Evolutionary conservation across 2,329 filamentous ascomycete genomes (phyloP).

Genomic region (Aspergillus felis): DNA sequence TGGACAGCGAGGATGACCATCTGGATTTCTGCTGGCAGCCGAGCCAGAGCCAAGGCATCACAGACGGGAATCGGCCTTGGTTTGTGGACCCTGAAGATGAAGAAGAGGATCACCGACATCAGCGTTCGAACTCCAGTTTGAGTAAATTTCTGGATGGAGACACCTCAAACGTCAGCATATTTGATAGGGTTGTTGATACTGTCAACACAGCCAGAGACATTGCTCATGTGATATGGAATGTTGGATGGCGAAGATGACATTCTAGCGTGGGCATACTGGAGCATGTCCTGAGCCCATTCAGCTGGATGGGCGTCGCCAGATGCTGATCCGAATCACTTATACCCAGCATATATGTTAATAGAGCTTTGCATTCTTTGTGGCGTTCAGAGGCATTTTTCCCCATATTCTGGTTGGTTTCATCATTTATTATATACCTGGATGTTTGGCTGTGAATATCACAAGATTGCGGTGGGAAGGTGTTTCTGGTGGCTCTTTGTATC

Average conservation of each 20-base stretch:
- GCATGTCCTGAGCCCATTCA: no score
- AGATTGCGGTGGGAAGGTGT: background rate
- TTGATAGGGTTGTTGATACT: conserved; percentile 78
- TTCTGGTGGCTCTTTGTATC: background rate
- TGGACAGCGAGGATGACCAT: conserved; percentile 56
- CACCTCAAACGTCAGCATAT: conserved; percentile 58
- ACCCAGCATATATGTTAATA: no score
- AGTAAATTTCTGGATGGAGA: conserved; percentile 83
- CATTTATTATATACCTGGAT: background rate
- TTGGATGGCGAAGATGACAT: conserved; percentile 56
- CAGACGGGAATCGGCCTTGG: conserved; percentile 24
- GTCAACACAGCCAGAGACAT: conserved; percentile 63
- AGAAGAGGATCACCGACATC: conserved; percentile 56
- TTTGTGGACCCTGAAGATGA: conserved; percentile 42
- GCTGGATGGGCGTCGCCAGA: no score
- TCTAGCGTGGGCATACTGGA: no score
- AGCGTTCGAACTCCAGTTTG: conserved; percentile 82
- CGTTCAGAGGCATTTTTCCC: no score
- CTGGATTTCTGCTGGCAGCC: conserved; percentile 45
- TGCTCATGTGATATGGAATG: conserved; percentile 64
- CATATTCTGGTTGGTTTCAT: no score
- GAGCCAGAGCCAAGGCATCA: conserved; percentile 13
- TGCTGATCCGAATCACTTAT: no score
- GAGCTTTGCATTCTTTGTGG: no score
- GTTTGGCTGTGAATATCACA: background rate